Base-by-base conservation (phyloP, 768 basidiomycete species). In the Boletus reticulatus region DNA sequence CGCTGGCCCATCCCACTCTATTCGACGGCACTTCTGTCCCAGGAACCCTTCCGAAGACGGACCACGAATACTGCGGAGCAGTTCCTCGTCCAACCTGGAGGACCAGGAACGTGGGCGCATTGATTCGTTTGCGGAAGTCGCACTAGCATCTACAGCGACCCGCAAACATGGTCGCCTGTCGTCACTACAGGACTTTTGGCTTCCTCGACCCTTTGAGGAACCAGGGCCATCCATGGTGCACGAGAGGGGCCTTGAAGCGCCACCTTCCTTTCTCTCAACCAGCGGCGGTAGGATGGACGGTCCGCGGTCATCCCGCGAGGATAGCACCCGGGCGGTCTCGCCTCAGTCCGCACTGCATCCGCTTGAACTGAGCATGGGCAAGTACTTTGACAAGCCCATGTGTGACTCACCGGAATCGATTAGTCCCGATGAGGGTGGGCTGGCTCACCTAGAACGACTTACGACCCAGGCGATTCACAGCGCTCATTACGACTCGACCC, bases 331-430 rank as follows among this genome's bases (percentile, higher is more conserved):
- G 4, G 20, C 31, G 6, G 22, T 29, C 41, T 54, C 47, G 22
- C 34, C 48, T 17, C 29, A n/a, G 12, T 10, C 50, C 16, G 34
- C 24, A 6, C 7, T 43, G 20, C 43, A 46, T 11, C 17, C 42
- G 7, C 39, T 54, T 8, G 59, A 64, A 43, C 20, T 37, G 41
- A 20, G 20, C 52, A 22, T 22, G 24, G 53, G 32, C 50, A 38
- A 7, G 10, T 56, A 47, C 29, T 56, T 64, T 14, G 52, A 46
- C 50, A 37, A 46, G 34, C 54, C 62, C 0, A 13, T 61, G 4
- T 69, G 66, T n/a, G 67, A 69, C 14, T 67, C 66, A 4, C 66
- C 66, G 32, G 62, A 64, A 6, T 22, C 48, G 57, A 57, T 67
- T 14, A 29, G 41, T 43, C 19, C 46, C 11, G 32, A 39, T 6